Base-by-base conservation (phyloP, 2,329 filamentous ascomycete species). In the Aspergillus sergii region DNA sequence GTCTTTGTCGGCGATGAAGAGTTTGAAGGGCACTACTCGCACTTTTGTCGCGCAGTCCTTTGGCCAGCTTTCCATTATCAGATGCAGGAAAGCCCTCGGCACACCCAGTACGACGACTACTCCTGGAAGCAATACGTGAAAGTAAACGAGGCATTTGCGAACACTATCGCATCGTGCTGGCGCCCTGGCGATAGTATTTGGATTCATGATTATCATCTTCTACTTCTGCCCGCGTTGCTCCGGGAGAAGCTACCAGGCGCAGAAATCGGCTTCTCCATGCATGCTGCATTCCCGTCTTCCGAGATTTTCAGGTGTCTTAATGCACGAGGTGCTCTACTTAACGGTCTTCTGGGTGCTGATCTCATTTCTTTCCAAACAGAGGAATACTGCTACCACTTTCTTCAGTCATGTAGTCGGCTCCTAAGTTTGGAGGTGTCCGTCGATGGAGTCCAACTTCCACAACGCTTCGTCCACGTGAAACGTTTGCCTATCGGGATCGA, bases 41-140 rank as follows among this genome's bases (percentile, higher is more conserved):
- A 97, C 79, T 97, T 94, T 77, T 97, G 94, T 87, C 97, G 97
- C 81, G 91, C 94, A 10, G 96, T 97, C 57, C 83, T 97, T 10
- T 97, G 94, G 93, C 94, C 94, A 1, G 93, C 97, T 66, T 95
- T 97, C 78, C 94, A 98, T 79, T 98, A 97, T 78, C 93, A 97
- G 77, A 96, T 97, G 68, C 94, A 94, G 2, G 94, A 97, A 76
- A 94, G 94, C 73, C 94, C 94, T 45, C 96, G 96, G 82, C 97
- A 93, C 86, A 97, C 96, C 75, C 93, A 94, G 0, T 98, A 97
- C 76, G 90, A 96, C 76, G 94, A 97, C 72, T 94, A 97, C 78
- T 97, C 94, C 0, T 98, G 93, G 92, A 87, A 92, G 69, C 95
- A 92, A 81, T 98, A 97, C 73, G 90, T 93, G 73, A 92, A 91